Base-by-base conservation (phyloP, 371 early-diverging fungal genomes). In the Syncephalis plumigaleata region DNA sequence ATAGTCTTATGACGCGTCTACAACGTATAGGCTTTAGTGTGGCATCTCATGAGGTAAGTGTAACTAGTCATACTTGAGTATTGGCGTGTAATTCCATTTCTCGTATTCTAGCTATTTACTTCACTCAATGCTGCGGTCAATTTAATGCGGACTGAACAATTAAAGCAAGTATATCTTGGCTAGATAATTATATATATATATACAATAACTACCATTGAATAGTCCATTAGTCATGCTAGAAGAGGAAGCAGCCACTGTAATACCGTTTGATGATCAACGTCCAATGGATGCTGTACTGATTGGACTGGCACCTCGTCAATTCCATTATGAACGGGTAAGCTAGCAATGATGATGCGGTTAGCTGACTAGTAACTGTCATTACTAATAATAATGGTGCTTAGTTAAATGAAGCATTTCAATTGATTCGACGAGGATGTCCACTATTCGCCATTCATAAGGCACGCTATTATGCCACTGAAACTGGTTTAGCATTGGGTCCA, bases 361-460 rank as follows among this genome's bases (percentile, higher is more conserved):
- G 42, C 5, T 52, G 50, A 11, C 37, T 63, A 46, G 50, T 52
- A n/a, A n/a, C n/a, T n/a, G n/a, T n/a, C n/a, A n/a, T n/a, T n/a
- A n/a, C n/a, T n/a, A n/a, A n/a, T n/a, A n/a, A n/a, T 9, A 24
- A 17, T 3, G 60, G 57, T 31, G 53, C 54, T 0, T 50, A 62
- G 13, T 45, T 65, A 17, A 5, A 42, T 36, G 27, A 43, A 7
- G 42, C 36, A 44, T 15, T 20, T 18, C 23, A 18, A 11, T 43
- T 44, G 8, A 42, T 22, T 9, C 39, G 2, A 21, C 16, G 16
- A 13, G 64, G 64, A 0, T 64, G 63, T 1, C 54, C 66, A 5
- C 49, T 86, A 43, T 70, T 87, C 46, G 87, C 85, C 8, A 77
- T 86, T 1, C 91, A 90, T 55, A 79, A 81, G 50, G 87, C 77